These are phyloP conservation scores for Sphagnurus paluster DNA, from an alignment of 1,284 basidiomycete species.

Conservation along the genomic window DNA sequence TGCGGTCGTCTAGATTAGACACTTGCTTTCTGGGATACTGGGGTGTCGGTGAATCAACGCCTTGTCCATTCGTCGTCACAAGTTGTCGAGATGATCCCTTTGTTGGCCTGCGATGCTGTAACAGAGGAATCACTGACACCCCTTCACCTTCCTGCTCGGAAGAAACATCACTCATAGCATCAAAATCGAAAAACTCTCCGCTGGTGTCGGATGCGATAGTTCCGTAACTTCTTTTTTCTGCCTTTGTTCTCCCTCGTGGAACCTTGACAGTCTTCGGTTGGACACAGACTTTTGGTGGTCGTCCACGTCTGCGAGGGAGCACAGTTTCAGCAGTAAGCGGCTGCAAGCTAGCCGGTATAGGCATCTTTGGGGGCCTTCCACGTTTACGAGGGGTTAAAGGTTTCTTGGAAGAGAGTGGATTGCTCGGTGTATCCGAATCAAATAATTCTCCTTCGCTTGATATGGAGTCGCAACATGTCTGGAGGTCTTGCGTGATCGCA, in stretches of 20 bases:
- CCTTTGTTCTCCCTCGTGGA: neutral
- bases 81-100: neutral
- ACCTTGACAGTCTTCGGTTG: neutral
- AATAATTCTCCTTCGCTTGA: slow-evolving; percentile 33
- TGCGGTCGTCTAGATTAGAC: neutral
- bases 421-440: slow-evolving; percentile 25
- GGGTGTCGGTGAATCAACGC: neutral
- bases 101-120: neutral
- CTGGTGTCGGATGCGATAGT: slow-evolving; percentile 8
- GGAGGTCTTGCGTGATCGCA: too few relatives aligned
- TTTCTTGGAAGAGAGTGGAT: too few relatives aligned
- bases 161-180: slow-evolving; percentile 9
- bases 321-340: neutral
- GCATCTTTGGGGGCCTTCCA: slow-evolving; percentile 14
- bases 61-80: neutral
- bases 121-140: neutral
- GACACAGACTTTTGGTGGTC: slow-evolving; percentile 14
- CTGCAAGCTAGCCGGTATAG: neutral
- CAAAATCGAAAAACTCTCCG: slow-evolving; percentile 21
- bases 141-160: slow-evolving; percentile 6
- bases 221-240: slow-evolving; percentile 2
- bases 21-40: neutral
- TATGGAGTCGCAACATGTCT: too few relatives aligned
- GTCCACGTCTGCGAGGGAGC: slow-evolving; percentile 9
- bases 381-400: slow-evolving; percentile 18